Base-by-base conservation (phyloP, 2,329 filamentous ascomycete species). In the Ophiocordyceps camponoti-floridani region DNA sequence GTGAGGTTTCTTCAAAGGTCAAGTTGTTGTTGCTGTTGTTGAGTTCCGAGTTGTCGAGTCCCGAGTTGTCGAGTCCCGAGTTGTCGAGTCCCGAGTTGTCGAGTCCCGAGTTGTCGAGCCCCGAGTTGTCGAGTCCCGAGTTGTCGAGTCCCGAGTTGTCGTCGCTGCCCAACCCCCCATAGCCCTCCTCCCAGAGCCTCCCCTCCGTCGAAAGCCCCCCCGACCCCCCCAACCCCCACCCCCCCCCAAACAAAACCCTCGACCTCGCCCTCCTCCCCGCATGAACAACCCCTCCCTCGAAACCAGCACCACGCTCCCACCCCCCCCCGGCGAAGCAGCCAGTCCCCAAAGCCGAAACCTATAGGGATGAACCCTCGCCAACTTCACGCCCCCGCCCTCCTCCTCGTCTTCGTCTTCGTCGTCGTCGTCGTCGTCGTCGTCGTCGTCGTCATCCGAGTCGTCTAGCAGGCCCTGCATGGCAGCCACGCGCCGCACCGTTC, bases 101-200 rank as follows among this genome's bases (percentile, higher is more conserved):
- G n/a, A n/a, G n/a, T n/a, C n/a, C n/a, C n/a, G n/a, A n/a, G n/a
- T n/a, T n/a, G n/a, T n/a, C n/a, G n/a, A n/a, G n/a, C n/a, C n/a
- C n/a, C n/a, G n/a, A n/a, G n/a, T n/a, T n/a, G n/a, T n/a, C n/a
- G n/a, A n/a, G n/a, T n/a, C n/a, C n/a, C n/a, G n/a, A n/a, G n/a
- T n/a, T n/a, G n/a, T n/a, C n/a, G n/a, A n/a, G n/a, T n/a, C n/a
- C n/a, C n/a, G n/a, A n/a, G n/a, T n/a, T n/a, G n/a, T n/a, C n/a
- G n/a, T n/a, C n/a, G n/a, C n/a, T n/a, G n/a, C n/a, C n/a, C n/a
- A n/a, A n/a, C n/a, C n/a, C n/a, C 16, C 70, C 72, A 51, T 77
- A 77, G 67, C 77, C 72, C 65, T 69, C 74, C 48, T 76, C 69
- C 66, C 73, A 77, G 41, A 71, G 61, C 35, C 60, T 59, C 0